Base-by-base conservation (phyloP, 2,329 filamentous ascomycete species). In the Passalora sequoiae region DNA sequence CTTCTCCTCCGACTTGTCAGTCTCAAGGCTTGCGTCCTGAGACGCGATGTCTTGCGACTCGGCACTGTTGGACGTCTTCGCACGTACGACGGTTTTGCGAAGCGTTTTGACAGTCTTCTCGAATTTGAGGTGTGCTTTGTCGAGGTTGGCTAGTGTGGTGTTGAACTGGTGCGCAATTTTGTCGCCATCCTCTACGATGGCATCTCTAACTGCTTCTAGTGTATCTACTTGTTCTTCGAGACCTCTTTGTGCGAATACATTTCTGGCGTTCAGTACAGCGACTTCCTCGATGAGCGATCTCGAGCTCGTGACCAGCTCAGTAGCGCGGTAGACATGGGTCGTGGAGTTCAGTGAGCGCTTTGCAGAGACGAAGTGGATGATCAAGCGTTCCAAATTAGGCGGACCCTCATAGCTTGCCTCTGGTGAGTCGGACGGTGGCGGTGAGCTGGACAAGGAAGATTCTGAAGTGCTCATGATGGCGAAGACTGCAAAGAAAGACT, bases 261-360 rank as follows among this genome's bases (percentile, higher is more conserved):
- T 73, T 57, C 69, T 70, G 4, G 71, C 70, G 16, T 77, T 76
- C 3, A 94, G 74, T 7, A 89, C 74, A 40, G 87, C 82, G 36
- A 82, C 83, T 55, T 92, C 84, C 60, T 94, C 86, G 52, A 95
- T 74, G 24, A 86, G 78, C 22, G 75, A 71, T 24, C 88, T 83
- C 4, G 89, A 87, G 10, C 78, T 73, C 15, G 80, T 87, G 32
- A 92, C 84, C 43, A 96, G 81, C 59, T 94, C 85, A 61, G 92
- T 89, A 53, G 89, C 89, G 47, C 86, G 85, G 62, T 86, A 83
- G 39, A 96, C 87, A 50, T 62, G 81, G 30, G 75, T 80, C 63
- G 94, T 89, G 8, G 88, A 88, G 12, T 85, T 86, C 4, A 97
- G 76, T 1, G 89, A 89, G 32, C 87, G 81, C 64, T 96, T 96